Percentiles rank a stretch among this genome's conserved stretches.
Evolutionary conservation across 2,329 filamentous ascomycete genomes (phyloP).

Genomic region (Clathrospora elynae): DNA sequence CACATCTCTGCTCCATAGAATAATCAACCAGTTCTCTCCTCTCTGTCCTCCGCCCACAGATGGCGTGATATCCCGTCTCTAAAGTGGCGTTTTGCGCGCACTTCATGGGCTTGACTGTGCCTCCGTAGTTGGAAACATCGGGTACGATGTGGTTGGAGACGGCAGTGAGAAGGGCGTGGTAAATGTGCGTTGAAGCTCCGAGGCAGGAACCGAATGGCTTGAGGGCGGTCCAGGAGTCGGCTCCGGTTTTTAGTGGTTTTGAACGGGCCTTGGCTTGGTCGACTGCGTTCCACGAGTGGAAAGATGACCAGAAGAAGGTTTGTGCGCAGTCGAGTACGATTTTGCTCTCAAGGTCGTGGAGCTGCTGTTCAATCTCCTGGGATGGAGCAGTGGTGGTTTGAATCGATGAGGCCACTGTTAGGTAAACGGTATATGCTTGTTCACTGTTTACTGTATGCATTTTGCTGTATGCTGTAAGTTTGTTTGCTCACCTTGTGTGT

Average conservation of each 20-base stretch:
- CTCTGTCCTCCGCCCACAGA: slow-evolving; percentile 2
- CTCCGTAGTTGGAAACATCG: neutral
- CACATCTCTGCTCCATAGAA: slow-evolving; percentile 3
- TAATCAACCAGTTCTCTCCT: slow-evolving; percentile 2
- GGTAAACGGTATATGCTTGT: too few relatives aligned
- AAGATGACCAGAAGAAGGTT: slow-evolving; percentile 5
- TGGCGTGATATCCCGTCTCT: slow-evolving; percentile 7
- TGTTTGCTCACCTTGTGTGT: too few relatives aligned
- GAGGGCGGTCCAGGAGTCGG: neutral
- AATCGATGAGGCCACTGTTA: neutral
- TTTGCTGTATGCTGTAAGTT: too few relatives aligned
- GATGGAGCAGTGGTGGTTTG: neutral
- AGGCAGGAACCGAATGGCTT: neutral
- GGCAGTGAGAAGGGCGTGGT: neutral
- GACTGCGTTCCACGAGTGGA: slow-evolving; percentile 5
- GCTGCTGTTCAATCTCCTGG: neutral
- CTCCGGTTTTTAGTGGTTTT: neutral
- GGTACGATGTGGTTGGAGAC: neutral
- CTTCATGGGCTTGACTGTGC: neutral
- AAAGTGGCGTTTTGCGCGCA: slow-evolving; percentile 1
- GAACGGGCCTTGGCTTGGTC: neutral
- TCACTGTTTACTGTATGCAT: too few relatives aligned
- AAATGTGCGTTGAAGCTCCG: neutral
- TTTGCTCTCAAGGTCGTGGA: neutral
- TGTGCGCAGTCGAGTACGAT: slow-evolving; percentile 2